phyloP scores from a whole-genome alignment of 2,329 filamentous ascomycete genomes.

The Aureobasidium subglaciale region DNA sequence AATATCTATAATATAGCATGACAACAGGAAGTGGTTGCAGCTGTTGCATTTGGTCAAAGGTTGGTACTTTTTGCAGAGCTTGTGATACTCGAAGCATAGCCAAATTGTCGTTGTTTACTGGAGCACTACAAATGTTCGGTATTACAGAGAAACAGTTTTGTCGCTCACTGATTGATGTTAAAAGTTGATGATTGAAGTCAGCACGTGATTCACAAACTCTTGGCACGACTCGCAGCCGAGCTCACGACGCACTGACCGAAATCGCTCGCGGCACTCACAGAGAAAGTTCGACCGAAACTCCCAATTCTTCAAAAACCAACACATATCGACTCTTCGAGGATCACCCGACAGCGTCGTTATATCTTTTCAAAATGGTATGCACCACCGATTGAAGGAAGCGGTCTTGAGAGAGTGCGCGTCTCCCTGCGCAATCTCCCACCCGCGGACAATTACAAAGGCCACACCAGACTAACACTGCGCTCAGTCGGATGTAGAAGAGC shows the following conservation, averaged over 20 bases:
- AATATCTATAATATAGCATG: too few species aligned
- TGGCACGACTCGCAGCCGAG: background rate
- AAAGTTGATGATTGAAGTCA: too few species aligned
- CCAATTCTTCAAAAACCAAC: background rate
- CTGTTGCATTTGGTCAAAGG: too few species aligned
- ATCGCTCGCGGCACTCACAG: background rate
- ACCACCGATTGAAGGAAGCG: background rate
- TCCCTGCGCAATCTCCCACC: background rate
- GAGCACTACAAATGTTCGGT: too few species aligned
- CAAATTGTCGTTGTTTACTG: too few species aligned
- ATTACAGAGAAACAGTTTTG: too few species aligned
- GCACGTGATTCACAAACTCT: background rate
- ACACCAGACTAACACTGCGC: background rate
- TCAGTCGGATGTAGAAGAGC: conserved; percentile 99
- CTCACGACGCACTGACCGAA: background rate
- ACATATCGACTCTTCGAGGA: conserved; percentile 35
- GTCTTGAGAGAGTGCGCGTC: background rate
- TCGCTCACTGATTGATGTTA: too few species aligned
- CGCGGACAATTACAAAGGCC: background rate
- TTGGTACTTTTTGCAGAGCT: too few species aligned
- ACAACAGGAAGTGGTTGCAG: too few species aligned
- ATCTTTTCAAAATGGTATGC: conserved; percentile 35
- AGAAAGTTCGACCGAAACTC: background rate
- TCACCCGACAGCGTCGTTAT: conserved; percentile 32
- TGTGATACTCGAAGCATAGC: too few species aligned